Evolutionary conservation across 2,329 filamentous ascomycete genomes (phyloP).

Genomic region (Albophoma yamanashiensis): DNA sequence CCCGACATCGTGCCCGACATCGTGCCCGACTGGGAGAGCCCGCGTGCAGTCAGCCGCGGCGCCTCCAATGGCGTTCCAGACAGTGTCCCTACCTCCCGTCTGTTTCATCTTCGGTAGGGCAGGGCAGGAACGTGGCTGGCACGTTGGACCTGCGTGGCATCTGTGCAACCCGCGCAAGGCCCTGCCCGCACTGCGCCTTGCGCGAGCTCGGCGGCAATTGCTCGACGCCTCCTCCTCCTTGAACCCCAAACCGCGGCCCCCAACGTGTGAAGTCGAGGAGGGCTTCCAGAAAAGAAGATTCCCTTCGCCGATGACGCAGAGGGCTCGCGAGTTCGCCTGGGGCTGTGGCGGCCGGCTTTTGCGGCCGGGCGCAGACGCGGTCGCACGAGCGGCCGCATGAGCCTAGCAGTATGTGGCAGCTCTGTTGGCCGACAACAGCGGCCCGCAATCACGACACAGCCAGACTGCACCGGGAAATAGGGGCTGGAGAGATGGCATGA

Average conservation of each 20-base stretch:
- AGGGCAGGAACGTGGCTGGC: not conserved
- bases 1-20: not conserved
- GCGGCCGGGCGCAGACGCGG: conserved; percentile 1
- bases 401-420: not conserved
- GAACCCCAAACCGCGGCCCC: not conserved
- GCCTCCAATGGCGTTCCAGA: not conserved
- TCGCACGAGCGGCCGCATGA: not conserved
- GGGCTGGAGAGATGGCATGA: not conserved
- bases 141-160: not conserved
- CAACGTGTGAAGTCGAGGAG: too few relatives aligned
- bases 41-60: not conserved
- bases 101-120: not conserved
- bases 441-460: not conserved
- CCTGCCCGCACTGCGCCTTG: not conserved
- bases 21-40: not conserved
- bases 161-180: not conserved
- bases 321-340: not conserved
- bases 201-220: not conserved
- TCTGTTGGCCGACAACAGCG: not conserved
- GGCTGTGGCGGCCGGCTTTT: conserved; percentile 3
- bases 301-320: not conserved
- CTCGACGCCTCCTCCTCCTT: not conserved
- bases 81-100: not conserved
- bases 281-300: not conserved
- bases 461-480: not conserved